Evolutionary conservation across 179 eudicot genomes (phyloP), one percentile per base, ranked within the genome.

Genomic region (Heliamphora pulchella): DNA sequence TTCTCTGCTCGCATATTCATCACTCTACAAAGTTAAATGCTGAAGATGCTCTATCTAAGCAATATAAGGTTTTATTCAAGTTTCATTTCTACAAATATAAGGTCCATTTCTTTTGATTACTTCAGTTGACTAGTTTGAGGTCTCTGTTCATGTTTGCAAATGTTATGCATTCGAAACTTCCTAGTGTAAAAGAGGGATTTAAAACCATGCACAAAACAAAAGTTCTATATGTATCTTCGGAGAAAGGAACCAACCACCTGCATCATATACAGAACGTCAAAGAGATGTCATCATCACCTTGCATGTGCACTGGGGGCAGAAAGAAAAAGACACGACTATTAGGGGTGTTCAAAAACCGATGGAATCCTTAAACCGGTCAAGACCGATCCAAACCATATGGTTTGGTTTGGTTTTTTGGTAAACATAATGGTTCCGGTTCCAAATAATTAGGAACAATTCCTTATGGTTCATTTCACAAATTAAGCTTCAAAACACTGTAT

Each of bases 221-320:
- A 47, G 43, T 17, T 8, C 39, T 50, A 47, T 2, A 62, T 5
- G 5, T 22, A 62, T 62, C 79, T 61, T 53, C 14, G 44, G 18
- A 41, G 11, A 22, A 43, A 54, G 5, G 8, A 71, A 71, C 74
- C 55, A n/a, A 55, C 22, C 10, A n/a, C 74, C 10, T 17, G 13
- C 14, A 58, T 51, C 53, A 11, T 54, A 13, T 15, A 22, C 18
- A 54, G 63, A 74, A 75, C 67, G 43, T 6, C 17, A 57, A 44
- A 41, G 46, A 58, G 50, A 75, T 41, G 67, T 43, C 78, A 13
- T 41, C 44, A 46, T 76, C 57, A 62, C 67, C 65, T 76, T 44
- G 53, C 8, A 13, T 39, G 39, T n/a, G 8, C n/a, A 7, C 20
- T 44, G 57, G 2, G 58, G 54, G 11, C 10, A 48, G 44, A 76